Base-by-base conservation (phyloP, 306 rosid genomes). In the Lagenaria siceraria region DNA sequence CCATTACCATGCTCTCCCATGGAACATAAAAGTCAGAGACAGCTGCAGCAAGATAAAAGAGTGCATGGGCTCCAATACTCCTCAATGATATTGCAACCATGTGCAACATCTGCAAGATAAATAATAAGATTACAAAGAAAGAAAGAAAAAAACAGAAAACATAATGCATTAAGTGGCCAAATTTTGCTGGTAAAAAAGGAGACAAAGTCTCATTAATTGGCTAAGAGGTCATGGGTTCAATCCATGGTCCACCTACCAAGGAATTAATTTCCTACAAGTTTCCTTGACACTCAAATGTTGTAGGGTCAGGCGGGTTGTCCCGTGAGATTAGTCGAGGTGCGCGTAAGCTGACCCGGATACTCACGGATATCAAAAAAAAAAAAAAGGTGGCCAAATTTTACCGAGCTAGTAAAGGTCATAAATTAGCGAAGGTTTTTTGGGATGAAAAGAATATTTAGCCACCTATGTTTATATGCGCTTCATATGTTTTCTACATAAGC, bases 31-130 rank as follows among this genome's bases (percentile, higher is more conserved):
- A 95, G 85, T 92, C 97, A 27, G 99, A 90, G 72, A 86, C 97
- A 46, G 99, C 99, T 74, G 99, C 99, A 46, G 96, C 97, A 79
- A 95, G 97, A 87, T 90, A 95, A 88, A 90, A 89, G 82, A 95
- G 82, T 80, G 87, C 91, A 73, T 81, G 74, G 18, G 87, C 81
- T 40, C 97, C 93, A 25, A 88, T 71, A 73, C 84, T 69, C 76
- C 83, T 83, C 82, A 82, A 19, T 78, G 96, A 86, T 36, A 64
- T 56, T 10, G 90, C 90, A 81, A 88, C 79, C 62, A 89, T 79
- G 81, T 85, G 89, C 80, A 95, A 79, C 87, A 95, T 90, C 99
- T 95, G 88, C 80, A 35, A 43, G 69, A 11, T 46, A 31, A 42
- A 60, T 11, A 63, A 43, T 64, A 64, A 35, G 46, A 64, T 18